These are phyloP conservation scores for Pseudonectria buxi DNA, from an alignment of 2,329 filamentous ascomycete species.

Conservation along the genomic window DNA sequence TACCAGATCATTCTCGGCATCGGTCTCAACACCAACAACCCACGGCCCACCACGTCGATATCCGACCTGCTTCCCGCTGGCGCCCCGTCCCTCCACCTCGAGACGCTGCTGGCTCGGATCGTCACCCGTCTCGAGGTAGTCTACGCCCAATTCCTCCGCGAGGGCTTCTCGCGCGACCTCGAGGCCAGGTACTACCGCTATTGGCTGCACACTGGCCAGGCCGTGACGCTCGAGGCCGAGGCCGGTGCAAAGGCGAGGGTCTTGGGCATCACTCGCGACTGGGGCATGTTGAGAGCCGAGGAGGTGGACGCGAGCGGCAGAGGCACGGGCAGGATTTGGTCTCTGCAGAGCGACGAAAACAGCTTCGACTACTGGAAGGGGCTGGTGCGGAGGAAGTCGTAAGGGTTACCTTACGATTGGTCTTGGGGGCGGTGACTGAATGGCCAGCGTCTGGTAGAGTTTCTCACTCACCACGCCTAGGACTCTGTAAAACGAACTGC, in stretches of 20 bases:
- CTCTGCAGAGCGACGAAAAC: constrained; percentile 92
- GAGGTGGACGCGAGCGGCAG: constrained; percentile 70
- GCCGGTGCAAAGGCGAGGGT: constrained; percentile 69
- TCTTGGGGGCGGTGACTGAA: too few species aligned
- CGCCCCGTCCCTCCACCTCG: constrained; percentile 57
- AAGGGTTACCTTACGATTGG: constrained; percentile 1
- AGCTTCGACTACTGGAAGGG: constrained; percentile 98
- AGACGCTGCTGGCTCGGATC: constrained; percentile 76
- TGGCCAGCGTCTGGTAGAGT: too few species aligned
- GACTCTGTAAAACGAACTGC: too few species aligned
- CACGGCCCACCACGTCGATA: constrained; percentile 79
- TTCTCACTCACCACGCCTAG: too few species aligned
- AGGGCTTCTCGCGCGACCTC: constrained; percentile 67
- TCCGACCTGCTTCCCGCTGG: constrained; percentile 58
- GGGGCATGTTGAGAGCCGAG: constrained; percentile 79
- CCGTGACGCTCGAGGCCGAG: constrained; percentile 70
- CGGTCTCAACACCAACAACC: constrained; percentile 80
- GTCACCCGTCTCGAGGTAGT: constrained; percentile 70
- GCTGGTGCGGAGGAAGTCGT: constrained; percentile 72
- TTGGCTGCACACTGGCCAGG: constrained; percentile 78
- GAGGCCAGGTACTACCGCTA: constrained; percentile 71
- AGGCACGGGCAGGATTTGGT: constrained; percentile 69
- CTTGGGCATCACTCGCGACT: constrained; percentile 84
- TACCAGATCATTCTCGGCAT: constrained; percentile 84
- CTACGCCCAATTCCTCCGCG: constrained; percentile 66